Base-by-base conservation (phyloP, 345 rosid genomes). In the Ceriops decandra region DNA sequence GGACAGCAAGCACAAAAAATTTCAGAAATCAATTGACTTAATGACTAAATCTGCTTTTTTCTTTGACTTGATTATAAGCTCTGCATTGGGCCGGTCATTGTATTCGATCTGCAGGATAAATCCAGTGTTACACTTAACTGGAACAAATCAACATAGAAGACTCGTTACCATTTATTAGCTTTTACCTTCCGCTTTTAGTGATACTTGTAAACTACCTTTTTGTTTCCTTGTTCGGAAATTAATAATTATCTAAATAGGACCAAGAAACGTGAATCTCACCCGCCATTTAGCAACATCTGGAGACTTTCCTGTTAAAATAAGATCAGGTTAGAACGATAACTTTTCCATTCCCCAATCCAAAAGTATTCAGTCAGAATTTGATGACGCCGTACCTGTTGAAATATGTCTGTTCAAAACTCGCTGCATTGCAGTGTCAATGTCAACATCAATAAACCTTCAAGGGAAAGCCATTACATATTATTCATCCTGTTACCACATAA, bases 1-100 rank as follows among this genome's bases (percentile, higher is more conserved):
- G 16, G 17, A 3, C n/a, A 7, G 24, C 2, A 27, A 6, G 8
- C 0, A 9, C 15, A 22, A 49, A 7, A 7, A 5, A 19, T 74
- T 52, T 63, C 16, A 72, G 63, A 76, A 42, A 59, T 71, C 15
- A 21, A 77, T 32, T 4, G 80, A 77, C 66, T 52, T 69, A 31
- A 72, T 77, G 1, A 72, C 22, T 58, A 92, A 36, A 76, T 92
- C 92, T 2, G 92, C 95, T 54, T 85, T 88, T 62, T 77, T 81
- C 85, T 80, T 92, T 36, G 96, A 85, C 71, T 81, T 82, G 63
- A 90, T 74, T 67, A 95, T 81, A 62, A 87, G 86, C 80, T 95
- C 97, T 5, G 95, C 97, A 70, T 95, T 92, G 15, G 95, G 96
- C 62, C 84, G 62, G 73, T 92, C 96, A 47, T 95, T 95, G 72